Percentiles rank a stretch among this genome's conserved stretches.
These are phyloP conservation scores for Candida manassasensis DNA, from an alignment of 805 yeast species.

Conservation along the genomic window DNA sequence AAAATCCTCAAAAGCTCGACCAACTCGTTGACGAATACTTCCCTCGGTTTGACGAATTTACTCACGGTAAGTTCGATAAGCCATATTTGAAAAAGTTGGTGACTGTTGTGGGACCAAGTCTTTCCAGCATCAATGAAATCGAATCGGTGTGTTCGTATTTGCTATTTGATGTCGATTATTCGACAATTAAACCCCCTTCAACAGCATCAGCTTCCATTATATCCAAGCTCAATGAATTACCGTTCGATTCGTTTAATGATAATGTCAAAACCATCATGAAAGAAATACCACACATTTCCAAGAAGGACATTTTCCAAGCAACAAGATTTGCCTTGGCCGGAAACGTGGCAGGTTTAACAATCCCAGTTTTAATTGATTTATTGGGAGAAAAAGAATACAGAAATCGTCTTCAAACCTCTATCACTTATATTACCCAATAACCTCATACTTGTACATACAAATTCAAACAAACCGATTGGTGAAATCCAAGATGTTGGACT, in stretches of 20 bases:
- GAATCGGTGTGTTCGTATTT: slow-evolving; percentile 44
- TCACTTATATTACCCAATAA: slow-evolving; percentile 5
- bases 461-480: slow-evolving; percentile 7
- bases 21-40: slow-evolving; percentile 31
- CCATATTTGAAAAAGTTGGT: slow-evolving; percentile 35
- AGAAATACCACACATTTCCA: slow-evolving; percentile 11
- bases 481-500: slow-evolving; percentile 31
- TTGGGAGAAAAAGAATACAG: slow-evolving; percentile 43
- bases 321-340: slow-evolving; percentile 70
- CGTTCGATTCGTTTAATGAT: slow-evolving; percentile 6
- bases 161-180: slow-evolving; percentile 35
- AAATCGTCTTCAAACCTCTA: slow-evolving; percentile 18
- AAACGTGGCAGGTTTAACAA: slow-evolving; percentile 61
- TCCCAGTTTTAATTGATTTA: slow-evolving; percentile 52
- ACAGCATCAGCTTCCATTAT: slow-evolving; percentile 13
- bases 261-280: slow-evolving; percentile 1
- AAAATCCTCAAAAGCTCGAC: slow-evolving; percentile 28
- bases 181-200: slow-evolving; percentile 8
- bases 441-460: slow-evolving; percentile 5
- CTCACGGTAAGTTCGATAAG: slow-evolving; percentile 13
- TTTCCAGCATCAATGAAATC: slow-evolving; percentile 54
- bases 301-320: slow-evolving; percentile 49
- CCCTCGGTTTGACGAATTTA: slow-evolving; percentile 14
- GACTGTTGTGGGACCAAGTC: slow-evolving; percentile 39
- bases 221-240: slow-evolving; percentile 11